Conservation (phyloP, 1,139 yeast species). For the Pichia inconspicua region DNA sequence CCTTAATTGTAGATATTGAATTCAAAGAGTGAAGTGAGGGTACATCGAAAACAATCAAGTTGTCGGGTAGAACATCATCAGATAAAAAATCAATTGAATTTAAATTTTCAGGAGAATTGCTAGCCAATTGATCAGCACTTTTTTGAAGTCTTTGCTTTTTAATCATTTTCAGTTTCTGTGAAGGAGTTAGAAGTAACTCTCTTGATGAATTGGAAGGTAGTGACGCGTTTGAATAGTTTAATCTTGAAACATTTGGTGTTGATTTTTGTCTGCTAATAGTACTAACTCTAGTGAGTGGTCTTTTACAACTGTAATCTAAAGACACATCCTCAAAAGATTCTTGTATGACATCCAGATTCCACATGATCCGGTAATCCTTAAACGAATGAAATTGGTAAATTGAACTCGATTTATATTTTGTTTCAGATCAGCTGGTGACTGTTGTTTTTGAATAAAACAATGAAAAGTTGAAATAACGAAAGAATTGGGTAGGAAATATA, state of each 20-base stretch:
- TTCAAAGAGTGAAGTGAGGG: slow-evolving; percentile 50
- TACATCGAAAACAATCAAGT: slow-evolving; percentile 50
- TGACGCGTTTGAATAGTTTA: slow-evolving; percentile 6
- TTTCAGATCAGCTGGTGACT: neutral
- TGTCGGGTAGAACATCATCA: slow-evolving; percentile 48
- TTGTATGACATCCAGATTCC: slow-evolving; percentile 22
- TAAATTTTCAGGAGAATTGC: slow-evolving; percentile 10
- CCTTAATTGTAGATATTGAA: slow-evolving; percentile 25
- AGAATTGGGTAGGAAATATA: neutral
- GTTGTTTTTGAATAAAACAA: no score
- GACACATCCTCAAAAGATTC: slow-evolving; percentile 28
- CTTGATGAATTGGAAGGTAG: slow-evolving; percentile 8
- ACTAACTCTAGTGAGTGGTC: slow-evolving; percentile 3
- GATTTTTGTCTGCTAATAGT: slow-evolving; percentile 1
- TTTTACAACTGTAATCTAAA: slow-evolving; percentile 10
- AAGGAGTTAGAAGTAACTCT: slow-evolving; percentile 31
- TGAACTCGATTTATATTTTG: neutral
- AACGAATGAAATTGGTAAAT: neutral
- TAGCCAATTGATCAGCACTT: slow-evolving; percentile 7
- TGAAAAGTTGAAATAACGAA: neutral
- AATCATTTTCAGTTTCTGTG: slow-evolving; percentile 34
- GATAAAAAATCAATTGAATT: slow-evolving; percentile 26
- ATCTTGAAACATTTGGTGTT: neutral
- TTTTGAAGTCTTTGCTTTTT: slow-evolving; percentile 22
- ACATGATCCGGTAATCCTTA: neutral